Percentiles rank a stretch among this genome's conserved stretches.
Evolutionary conservation across 495 filamentous ascomycete species (phyloP).

Genomic region (Podospora conica): DNA sequence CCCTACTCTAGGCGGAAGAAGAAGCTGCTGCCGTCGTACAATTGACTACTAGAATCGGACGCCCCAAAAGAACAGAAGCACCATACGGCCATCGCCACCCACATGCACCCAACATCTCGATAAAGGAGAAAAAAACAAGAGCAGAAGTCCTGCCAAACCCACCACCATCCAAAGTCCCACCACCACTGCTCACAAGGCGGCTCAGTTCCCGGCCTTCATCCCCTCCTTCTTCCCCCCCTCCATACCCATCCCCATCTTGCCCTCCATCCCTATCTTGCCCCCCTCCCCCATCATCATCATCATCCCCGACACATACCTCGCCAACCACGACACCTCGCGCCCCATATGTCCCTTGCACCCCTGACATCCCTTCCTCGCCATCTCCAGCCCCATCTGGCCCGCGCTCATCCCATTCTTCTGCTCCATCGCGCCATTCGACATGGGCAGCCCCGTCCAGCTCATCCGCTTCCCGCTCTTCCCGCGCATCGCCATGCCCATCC

Average conservation of each 20-base stretch:
- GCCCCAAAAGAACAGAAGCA: background rate
- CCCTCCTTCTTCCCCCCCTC: background rate
- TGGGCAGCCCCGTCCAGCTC: slow-evolving; percentile 33
- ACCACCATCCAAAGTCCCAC: background rate
- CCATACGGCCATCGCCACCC: background rate
- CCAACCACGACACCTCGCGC: slow-evolving; percentile 26
- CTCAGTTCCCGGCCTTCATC: background rate
- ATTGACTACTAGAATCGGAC: background rate
- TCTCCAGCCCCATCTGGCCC: slow-evolving; percentile 26
- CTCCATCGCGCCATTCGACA: background rate
- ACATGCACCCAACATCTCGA: too few relatives aligned
- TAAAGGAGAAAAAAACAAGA: background rate
- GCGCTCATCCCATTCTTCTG: slow-evolving; percentile 23
- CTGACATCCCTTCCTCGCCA: slow-evolving; percentile 25
- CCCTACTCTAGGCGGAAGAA: background rate
- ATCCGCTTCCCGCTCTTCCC: slow-evolving; percentile 23
- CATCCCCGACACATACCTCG: slow-evolving; percentile 13
- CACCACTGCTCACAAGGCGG: background rate
- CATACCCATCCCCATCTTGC: background rate
- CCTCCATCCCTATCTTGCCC: too few relatives aligned
- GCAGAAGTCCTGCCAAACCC: background rate
- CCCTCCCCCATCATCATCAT: background rate
- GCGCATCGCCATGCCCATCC: slow-evolving; percentile 15
- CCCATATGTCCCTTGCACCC: slow-evolving; percentile 21
- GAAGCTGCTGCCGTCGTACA: background rate